phyloP scores from a whole-genome alignment of 2,329 filamentous ascomycete genomes.

The Domatiomyces catenatus region DNA sequence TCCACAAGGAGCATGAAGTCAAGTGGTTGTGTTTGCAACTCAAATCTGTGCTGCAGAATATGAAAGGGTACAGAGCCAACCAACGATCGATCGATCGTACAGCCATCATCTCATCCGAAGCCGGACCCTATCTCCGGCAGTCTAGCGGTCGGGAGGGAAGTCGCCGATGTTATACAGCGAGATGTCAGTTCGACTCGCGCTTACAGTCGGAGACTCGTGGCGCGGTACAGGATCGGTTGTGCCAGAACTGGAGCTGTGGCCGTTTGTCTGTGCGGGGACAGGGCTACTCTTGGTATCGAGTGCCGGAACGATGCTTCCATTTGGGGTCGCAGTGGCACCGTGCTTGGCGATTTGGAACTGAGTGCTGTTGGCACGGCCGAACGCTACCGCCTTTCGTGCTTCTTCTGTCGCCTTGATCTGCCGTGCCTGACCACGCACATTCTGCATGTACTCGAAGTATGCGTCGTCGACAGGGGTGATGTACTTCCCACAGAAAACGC shows the following conservation, averaged over 20 bases:
- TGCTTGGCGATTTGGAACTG: slow-evolving; percentile 49
- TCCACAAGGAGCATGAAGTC: no score
- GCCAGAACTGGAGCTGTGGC: neutral
- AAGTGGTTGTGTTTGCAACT: no score
- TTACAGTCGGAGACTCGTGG: neutral
- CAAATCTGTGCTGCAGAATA: no score
- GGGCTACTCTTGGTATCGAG: slow-evolving; percentile 16
- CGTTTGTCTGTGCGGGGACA: slow-evolving; percentile 5
- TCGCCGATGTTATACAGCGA: slow-evolving; percentile 43
- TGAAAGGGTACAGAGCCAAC: no score
- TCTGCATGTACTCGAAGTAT: slow-evolving; percentile 70
- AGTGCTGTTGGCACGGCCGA: slow-evolving; percentile 44
- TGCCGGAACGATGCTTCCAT: slow-evolving; percentile 43
- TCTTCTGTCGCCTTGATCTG: slow-evolving; percentile 52
- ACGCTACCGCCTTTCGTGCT: slow-evolving; percentile 48
- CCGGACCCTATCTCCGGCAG: neutral
- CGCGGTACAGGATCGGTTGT: slow-evolving; percentile 1
- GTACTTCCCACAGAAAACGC: slow-evolving; percentile 82
- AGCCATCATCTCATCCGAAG: neutral
- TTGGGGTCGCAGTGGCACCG: slow-evolving; percentile 41
- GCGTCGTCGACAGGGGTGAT: slow-evolving; percentile 61
- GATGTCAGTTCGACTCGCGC: slow-evolving; percentile 17
- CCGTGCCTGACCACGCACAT: slow-evolving; percentile 52
- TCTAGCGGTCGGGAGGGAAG: slow-evolving; percentile 20
- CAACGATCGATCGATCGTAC: neutral